These are phyloP conservation scores for Suillus americanus DNA, from an alignment of 768 basidiomycete species.

Conservation along the genomic window DNA sequence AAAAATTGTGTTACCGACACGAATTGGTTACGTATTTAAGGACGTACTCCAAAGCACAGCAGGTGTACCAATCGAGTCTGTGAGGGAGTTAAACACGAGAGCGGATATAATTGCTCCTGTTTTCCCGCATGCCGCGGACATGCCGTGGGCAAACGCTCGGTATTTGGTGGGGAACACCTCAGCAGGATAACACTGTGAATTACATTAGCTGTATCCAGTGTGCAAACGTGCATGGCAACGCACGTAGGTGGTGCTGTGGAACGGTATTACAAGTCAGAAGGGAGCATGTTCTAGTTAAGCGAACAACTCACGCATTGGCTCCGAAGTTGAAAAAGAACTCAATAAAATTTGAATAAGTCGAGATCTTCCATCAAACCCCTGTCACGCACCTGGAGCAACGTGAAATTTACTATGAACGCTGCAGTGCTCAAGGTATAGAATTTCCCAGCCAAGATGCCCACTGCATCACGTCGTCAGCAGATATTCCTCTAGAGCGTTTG, in stretches of 20 bases:
- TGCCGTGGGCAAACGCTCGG: slow-evolving; percentile 71
- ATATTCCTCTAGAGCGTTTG: slow-evolving; percentile 6
- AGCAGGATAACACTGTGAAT: slow-evolving; percentile 60
- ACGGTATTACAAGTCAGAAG: not conserved
- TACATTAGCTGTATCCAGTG: not conserved
- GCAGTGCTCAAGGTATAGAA: slow-evolving; percentile 56
- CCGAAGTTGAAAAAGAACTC: slow-evolving; percentile 85
- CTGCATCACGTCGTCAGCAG: slow-evolving; percentile 27
- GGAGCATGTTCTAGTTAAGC: not conserved
- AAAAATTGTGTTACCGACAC: slow-evolving; percentile 2
- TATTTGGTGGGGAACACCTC: slow-evolving; percentile 81
- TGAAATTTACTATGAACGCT: slow-evolving; percentile 71
- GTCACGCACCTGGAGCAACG: slow-evolving; percentile 54
- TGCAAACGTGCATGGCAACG: slow-evolving; percentile 15
- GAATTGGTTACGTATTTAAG: slow-evolving; percentile 5
- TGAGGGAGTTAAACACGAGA: slow-evolving; percentile 68
- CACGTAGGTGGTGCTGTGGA: slow-evolving; percentile 51
- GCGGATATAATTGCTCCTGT: slow-evolving; percentile 76
- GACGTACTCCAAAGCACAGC: slow-evolving; percentile 70
- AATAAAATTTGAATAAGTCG: not conserved
- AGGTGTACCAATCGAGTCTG: slow-evolving; percentile 60
- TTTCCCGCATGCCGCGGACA: slow-evolving; percentile 74
- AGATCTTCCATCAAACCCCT: not conserved
- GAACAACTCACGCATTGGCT: slow-evolving; percentile 54
- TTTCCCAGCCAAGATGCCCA: slow-evolving; percentile 66